These are phyloP conservation scores for Ogataea zsoltii DNA, from an alignment of 805 yeast genomes.

Conservation along the genomic window DNA sequence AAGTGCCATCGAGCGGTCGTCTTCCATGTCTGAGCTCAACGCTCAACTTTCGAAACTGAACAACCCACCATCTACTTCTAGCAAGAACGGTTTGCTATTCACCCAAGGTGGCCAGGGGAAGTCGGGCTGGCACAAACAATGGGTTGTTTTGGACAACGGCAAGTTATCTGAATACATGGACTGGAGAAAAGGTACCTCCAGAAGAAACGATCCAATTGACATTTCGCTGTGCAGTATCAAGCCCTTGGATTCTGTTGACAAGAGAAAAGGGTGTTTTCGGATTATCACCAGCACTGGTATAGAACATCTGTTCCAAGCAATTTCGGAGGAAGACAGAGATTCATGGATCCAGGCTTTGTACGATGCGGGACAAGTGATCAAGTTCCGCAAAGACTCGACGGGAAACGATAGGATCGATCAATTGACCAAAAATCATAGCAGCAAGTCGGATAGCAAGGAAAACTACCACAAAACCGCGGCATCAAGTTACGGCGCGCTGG, in stretches of 20 bases:
- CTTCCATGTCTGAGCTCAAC: conserved; percentile 33
- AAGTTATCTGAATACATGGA: conserved; percentile 69
- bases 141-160: conserved; percentile 77
- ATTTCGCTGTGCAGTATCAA: conserved; percentile 66
- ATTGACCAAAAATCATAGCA: background rate
- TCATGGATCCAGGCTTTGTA: conserved; percentile 68
- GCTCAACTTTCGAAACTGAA: conserved; percentile 43
- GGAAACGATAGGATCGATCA: background rate
- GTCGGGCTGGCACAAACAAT: conserved; percentile 84
- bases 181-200: conserved; percentile 70
- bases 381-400: conserved; percentile 17
- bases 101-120: conserved; percentile 60
- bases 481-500: conserved; percentile 1
- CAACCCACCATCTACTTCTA: conserved; percentile 8
- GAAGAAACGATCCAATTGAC: conserved; percentile 68
- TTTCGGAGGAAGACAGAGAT: conserved; percentile 63
- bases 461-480: background rate
- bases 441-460: background rate
- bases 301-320: conserved; percentile 74
- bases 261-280: conserved; percentile 66
- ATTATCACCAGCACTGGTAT: conserved; percentile 66
- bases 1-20: conserved; percentile 19
- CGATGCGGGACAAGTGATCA: conserved; percentile 46
- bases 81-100: conserved; percentile 52
- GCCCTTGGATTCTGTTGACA: conserved; percentile 42